Base-by-base conservation (phyloP, 2,329 filamentous ascomycete genomes). In the Fusarium transvaalense region DNA sequence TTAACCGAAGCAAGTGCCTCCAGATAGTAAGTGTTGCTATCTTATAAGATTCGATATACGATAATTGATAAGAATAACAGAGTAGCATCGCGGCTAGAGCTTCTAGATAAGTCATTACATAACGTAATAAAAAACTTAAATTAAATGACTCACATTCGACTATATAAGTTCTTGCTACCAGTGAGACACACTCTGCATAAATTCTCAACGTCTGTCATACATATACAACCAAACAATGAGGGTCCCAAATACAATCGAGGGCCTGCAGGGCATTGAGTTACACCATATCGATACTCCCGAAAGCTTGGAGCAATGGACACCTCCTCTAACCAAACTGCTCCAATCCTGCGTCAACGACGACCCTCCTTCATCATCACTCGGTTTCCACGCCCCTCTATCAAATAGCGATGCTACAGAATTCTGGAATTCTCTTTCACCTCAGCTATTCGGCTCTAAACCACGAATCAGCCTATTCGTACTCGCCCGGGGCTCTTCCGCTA, bases 381-480 rank as follows among this genome's bases (percentile, higher is more conserved):
- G 56, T 7, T 57, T 59, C 21, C 56, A 27, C 9, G 39, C 56
- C 5, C 56, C 56, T 38, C 39, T 59, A 2, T n/a, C 39, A 2
- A 6, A 0, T 4, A 10, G 2, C 6, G 25, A 38, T 3, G 39
- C 56, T 10, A 21, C 6, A 0, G 56, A 14, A 15, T 59, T 59
- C 5, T 59, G 56, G 56, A 15, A 19, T 2, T 32, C 39, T 0
- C 56, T 57, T 17, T 46, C 52, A 3, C 8, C 56, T 4, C 32
- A 39, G 6, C 9, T 59, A 0, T 39, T 21, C 10, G 13, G 17
- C 13, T 15, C 6, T 1, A 34, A 21, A 8, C 14, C 32, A 3
- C 25, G 34, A 15, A 43, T 25, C 1, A 39, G 17, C 4, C 27
- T 59, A 0, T 57, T 59, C 7, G 21, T 57, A 6, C 27, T 59